Conservation (phyloP, 2,329 filamentous ascomycete genomes). For the Cylindrodendrum hubeiense region DNA sequence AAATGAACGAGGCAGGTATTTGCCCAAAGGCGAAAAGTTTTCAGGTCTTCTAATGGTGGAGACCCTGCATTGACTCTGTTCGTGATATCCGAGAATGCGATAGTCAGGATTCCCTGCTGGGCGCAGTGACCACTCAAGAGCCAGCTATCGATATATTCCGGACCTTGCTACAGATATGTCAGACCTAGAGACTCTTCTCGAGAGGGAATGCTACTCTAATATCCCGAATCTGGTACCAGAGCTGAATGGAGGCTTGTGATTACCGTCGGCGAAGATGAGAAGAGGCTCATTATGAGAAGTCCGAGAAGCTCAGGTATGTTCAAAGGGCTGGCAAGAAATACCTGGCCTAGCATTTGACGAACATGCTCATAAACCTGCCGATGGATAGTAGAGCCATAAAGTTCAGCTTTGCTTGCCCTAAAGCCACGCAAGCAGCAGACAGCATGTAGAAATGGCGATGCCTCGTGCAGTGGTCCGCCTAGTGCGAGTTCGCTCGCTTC, state of each 20-base stretch:
- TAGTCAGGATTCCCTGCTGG: conserved; percentile 58
- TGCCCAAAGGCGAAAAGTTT: conserved; percentile 40
- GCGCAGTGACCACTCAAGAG: conserved; percentile 56
- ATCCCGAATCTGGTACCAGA: no score
- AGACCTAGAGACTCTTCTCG: no score
- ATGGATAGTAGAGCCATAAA: conserved; percentile 40
- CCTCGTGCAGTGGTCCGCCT: conserved; percentile 41
- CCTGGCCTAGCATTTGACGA: conserved; percentile 52
- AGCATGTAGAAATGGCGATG: conserved; percentile 54
- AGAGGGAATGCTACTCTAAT: no score
- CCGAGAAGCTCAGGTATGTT: conserved; percentile 56
- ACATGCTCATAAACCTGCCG: conserved; percentile 56
- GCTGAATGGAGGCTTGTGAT: not conserved
- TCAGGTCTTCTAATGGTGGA: conserved; percentile 49
- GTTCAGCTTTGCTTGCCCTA: conserved; percentile 39
- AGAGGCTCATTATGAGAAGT: conserved; percentile 53
- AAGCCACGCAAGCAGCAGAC: conserved; percentile 56
- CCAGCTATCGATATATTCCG: conserved; percentile 58
- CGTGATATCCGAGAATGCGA: conserved; percentile 56
- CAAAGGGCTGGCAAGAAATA: conserved; percentile 54
- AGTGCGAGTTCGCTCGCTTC: conserved; percentile 24
- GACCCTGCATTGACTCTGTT: conserved; percentile 48
- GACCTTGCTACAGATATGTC: conserved; percentile 26
- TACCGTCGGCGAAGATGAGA: conserved; percentile 36
- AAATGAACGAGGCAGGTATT: conserved; percentile 33